Evolutionary conservation across 306 rosid genomes (phyloP).

Genomic region (Prinsepia uniflora): DNA sequence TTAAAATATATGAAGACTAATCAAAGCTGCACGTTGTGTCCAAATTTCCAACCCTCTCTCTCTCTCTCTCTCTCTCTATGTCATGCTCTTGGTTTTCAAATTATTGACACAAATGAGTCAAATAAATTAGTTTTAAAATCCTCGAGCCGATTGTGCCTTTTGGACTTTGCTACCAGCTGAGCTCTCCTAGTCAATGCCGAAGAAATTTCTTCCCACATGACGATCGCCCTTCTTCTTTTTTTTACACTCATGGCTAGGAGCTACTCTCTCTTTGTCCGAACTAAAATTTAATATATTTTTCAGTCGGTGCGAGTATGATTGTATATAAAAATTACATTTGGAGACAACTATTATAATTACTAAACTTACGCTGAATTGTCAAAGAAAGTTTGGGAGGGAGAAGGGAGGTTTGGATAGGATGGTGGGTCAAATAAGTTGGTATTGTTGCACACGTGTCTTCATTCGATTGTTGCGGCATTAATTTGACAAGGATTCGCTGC

Average conservation of each 20-base stretch:
- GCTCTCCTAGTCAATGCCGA: not conserved
- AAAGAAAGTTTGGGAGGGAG: too few relatives aligned
- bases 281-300: too few relatives aligned
- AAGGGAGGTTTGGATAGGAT: too few relatives aligned
- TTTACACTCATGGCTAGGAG: not conserved
- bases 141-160: slow-evolving; percentile 4
- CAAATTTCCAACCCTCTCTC: not conserved
- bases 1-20: not conserved
- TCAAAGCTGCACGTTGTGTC: not conserved
- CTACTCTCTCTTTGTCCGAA: not conserved
- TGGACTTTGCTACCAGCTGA: not conserved
- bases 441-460: not conserved
- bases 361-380: too few relatives aligned
- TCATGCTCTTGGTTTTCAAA: not conserved
- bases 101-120: slow-evolving; percentile 20
- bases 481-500: not conserved
- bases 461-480: not conserved
- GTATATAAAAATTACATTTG: too few relatives aligned
- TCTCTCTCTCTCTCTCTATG: too few relatives aligned
- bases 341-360: too few relatives aligned
- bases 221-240: not conserved
- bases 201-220: not conserved
- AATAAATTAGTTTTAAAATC: slow-evolving; percentile 3
- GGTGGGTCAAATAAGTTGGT: too few relatives aligned
- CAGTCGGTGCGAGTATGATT: too few relatives aligned